These are phyloP conservation scores for Albizia julibrissin DNA, from an alignment of 306 rosid genomes.

Conservation along the genomic window DNA sequence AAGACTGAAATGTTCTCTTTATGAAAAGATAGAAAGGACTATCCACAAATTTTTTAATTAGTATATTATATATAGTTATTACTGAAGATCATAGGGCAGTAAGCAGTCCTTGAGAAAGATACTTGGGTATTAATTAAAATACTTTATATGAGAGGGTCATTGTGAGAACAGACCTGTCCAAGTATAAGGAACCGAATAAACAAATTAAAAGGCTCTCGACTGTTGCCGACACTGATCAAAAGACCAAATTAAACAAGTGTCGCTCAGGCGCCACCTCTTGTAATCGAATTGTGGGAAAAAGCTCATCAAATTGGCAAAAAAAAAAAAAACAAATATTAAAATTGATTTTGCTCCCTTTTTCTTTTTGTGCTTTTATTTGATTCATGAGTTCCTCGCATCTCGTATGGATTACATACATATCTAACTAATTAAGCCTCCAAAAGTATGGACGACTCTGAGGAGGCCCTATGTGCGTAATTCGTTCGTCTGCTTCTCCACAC, in stretches of 20 bases:
- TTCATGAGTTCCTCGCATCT: constrained; percentile 32
- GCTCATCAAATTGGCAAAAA: no score
- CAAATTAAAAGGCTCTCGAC: constrained; percentile 24
- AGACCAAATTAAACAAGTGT: background rate
- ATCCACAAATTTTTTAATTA: constrained; percentile 3
- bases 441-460: constrained; percentile 47
- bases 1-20: constrained; percentile 32
- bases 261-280: background rate
- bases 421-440: constrained; percentile 38
- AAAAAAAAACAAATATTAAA: constrained; percentile 5
- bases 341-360: constrained; percentile 11
- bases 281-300: constrained; percentile 23
- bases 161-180: constrained; percentile 4
- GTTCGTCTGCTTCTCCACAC: background rate
- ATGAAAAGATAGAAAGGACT: constrained; percentile 47
- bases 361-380: constrained; percentile 37
- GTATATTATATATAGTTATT: background rate
- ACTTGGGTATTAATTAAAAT: constrained; percentile 32
- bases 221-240: constrained; percentile 26
- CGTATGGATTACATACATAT: background rate
- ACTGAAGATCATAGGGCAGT: constrained; percentile 19
- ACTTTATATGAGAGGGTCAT: constrained; percentile 22
- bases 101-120: constrained; percentile 35
- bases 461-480: background rate
- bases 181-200: constrained; percentile 28